phyloP scores from a whole-genome alignment of 2,329 filamentous ascomycete genomes.

The Fusarium circinatum region DNA sequence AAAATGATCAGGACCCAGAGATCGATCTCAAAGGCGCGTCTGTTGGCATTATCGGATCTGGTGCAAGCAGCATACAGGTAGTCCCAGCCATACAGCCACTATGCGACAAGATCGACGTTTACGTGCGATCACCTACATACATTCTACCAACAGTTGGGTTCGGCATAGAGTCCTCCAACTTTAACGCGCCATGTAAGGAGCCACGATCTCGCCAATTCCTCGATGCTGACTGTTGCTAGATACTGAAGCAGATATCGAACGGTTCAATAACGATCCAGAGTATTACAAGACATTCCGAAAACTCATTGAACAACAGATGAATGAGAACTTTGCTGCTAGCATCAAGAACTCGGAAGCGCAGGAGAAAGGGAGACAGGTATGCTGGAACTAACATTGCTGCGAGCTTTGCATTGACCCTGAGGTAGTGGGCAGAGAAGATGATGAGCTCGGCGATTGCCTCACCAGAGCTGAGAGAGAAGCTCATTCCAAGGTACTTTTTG shows the following conservation, averaged over 20 bases:
- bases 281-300: not conserved
- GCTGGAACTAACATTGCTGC: too few relatives aligned
- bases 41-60: not conserved
- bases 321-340: not conserved
- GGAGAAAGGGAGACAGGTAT: not conserved
- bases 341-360: not conserved
- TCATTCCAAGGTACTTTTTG: not conserved
- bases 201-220: fast-evolving
- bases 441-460: not conserved
- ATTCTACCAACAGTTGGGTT: not conserved
- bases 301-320: not conserved
- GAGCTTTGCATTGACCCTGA: too few relatives aligned
- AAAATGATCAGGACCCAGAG: not conserved
- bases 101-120: not conserved
- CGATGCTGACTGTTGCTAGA: not conserved
- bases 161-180: not conserved
- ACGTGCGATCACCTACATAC: not conserved
- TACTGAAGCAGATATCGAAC: not conserved
- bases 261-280: not conserved
- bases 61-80: not conserved
- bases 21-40: not conserved
- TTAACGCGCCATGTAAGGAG: not conserved
- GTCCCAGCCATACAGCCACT: not conserved
- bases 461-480: not conserved
- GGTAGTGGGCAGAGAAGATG: not conserved